Conservation (phyloP, 306 rosid species). For the Glycyrrhiza uralensis region DNA sequence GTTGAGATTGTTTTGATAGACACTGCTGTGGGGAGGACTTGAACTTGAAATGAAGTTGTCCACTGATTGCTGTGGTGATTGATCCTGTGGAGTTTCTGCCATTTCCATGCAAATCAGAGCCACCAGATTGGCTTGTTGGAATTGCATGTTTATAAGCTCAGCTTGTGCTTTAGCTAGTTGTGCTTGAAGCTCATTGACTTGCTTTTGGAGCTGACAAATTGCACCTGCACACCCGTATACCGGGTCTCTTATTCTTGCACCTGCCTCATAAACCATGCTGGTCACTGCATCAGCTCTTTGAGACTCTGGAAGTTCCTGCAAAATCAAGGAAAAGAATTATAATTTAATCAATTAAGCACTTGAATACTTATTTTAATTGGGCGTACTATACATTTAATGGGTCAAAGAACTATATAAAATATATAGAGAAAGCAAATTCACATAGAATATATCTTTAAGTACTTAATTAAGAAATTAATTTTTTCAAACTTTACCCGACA, state of each 20-base stretch:
- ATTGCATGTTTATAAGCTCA: constrained; percentile 71
- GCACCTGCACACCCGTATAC: constrained; percentile 89
- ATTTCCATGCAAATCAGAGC: constrained; percentile 78
- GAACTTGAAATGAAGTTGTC: constrained; percentile 40
- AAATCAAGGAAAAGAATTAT: background rate
- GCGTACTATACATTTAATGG: background rate
- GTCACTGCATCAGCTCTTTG: constrained; percentile 94
- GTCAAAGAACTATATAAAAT: background rate
- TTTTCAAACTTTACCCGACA: background rate
- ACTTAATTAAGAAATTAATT: background rate
- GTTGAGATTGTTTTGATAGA: constrained; percentile 39
- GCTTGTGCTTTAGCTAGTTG: constrained; percentile 89
- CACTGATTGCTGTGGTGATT: constrained; percentile 49
- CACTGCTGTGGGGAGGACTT: constrained; percentile 24
- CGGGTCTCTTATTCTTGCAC: constrained; percentile 90
- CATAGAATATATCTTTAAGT: background rate
- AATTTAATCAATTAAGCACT: background rate
- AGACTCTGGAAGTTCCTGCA: constrained; percentile 82
- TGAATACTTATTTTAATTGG: background rate
- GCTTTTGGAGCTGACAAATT: constrained; percentile 80
- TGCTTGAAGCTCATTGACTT: constrained; percentile 82
- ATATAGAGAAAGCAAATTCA: background rate
- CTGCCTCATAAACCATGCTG: constrained; percentile 94
- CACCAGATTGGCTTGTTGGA: constrained; percentile 78
- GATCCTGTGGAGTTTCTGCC: constrained; percentile 46